These are phyloP conservation scores for Saturnispora hagleri DNA, from an alignment of 805 yeast species.

Conservation along the genomic window DNA sequence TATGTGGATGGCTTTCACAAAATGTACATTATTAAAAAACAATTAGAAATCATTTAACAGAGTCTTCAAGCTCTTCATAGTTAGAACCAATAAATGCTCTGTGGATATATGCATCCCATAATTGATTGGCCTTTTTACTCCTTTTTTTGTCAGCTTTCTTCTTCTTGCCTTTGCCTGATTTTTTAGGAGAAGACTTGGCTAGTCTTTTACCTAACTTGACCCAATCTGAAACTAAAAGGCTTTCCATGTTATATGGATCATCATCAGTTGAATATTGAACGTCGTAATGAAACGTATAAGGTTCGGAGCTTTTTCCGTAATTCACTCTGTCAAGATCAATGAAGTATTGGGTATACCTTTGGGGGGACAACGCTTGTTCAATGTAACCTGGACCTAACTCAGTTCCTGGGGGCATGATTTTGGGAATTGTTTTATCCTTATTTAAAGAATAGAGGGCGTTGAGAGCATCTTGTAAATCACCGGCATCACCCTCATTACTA, in stretches of 20 bases:
- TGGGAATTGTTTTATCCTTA: conserved; percentile 55
- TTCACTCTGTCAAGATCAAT: conserved; percentile 40
- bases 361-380: conserved; percentile 66
- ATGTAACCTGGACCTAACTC: conserved; percentile 70
- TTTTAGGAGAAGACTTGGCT: conserved; percentile 32
- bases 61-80: conserved; percentile 38
- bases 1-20: background rate
- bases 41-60: conserved; percentile 1
- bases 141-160: conserved; percentile 4
- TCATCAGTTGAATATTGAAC: conserved; percentile 66
- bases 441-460: conserved; percentile 7
- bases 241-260: conserved; percentile 41
- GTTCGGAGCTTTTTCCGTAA: conserved; percentile 28
- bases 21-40: background rate
- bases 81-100: conserved; percentile 58
- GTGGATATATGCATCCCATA: conserved; percentile 50
- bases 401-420: conserved; percentile 41
- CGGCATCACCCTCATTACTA: background rate
- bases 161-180: conserved; percentile 6
- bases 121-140: conserved; percentile 21
- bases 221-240: conserved; percentile 56
- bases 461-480: conserved; percentile 14
- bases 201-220: conserved; percentile 45
- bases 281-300: conserved; percentile 44
- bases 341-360: conserved; percentile 62